Base-by-base conservation (phyloP, 1,139 yeast species). In the Martiniozyma asiatica region DNA sequence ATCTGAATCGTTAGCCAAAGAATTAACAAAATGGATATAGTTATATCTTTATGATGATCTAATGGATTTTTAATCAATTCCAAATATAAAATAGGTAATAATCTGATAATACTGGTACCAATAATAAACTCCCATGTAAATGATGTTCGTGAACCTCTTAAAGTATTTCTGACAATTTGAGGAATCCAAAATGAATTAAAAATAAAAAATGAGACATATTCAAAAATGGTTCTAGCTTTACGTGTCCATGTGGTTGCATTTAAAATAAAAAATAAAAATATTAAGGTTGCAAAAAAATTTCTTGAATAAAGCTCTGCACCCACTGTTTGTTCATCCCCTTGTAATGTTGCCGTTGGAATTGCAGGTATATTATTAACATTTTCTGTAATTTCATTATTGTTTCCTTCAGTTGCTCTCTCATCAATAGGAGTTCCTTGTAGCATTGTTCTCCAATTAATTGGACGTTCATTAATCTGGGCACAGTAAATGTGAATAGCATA, bases 171-270 rank as follows among this genome's bases (percentile, higher is more conserved):
- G 38, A 74, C 70, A 30, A 84, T 77, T 51, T 87, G 98, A 0
- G 96, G 96, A n/a, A 79, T 43, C 96, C 96, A 87, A 42, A 70
- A 73, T 1, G 94, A 80, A 49, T 74, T 80, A 20, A 77, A 47
- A 1, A 63, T 34, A 2, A 73, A 38, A 5, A 77, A 49, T 1
- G 68, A 56, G 2, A 65, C 33, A 36, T 68, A 73, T 48, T 84
- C 94, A 47, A 75, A 70, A 3, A 60, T 44, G 14, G 53, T 53
- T 33, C 95, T 60, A 26, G 69, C 55, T 10, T 53, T 55, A 19
- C 61, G 59, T 22, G 89, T 72, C 93, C 93, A 82, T 22, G 69
- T 54, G 2, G 66, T 48, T 2, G 84, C 63, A 35, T 71, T 73
- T 25, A 77, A 40, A 0, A 78, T 55, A 4, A 78, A 39, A 42